A percentile compares a stretch with the other conserved stretches of the same genome.
These are phyloP conservation scores for Nephelium lappaceum DNA, from an alignment of 345 rosid genomes.

Conservation along the genomic window DNA sequence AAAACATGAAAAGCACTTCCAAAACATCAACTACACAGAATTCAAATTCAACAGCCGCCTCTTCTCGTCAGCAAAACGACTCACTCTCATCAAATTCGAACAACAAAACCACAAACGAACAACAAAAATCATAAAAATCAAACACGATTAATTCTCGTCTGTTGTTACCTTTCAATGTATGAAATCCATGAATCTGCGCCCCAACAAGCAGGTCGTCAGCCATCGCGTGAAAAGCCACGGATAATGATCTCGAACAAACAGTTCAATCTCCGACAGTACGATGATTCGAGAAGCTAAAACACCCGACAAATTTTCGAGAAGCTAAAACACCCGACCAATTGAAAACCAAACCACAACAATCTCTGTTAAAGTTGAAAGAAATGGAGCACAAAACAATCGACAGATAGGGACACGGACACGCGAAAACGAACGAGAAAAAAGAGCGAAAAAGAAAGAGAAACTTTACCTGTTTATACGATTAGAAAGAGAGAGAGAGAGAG, in stretches of 20 bases:
- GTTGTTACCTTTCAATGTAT: constrained; percentile 58
- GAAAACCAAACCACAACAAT: background rate
- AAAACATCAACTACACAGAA: background rate
- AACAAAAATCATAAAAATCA: background rate
- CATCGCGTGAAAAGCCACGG: constrained; percentile 34
- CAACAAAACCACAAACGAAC: background rate
- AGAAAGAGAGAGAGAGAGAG: background rate
- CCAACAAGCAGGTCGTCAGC: constrained; percentile 55
- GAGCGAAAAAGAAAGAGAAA: background rate
- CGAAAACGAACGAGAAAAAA: background rate
- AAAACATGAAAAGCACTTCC: background rate
- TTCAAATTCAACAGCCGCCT: background rate
- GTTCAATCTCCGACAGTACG: background rate
- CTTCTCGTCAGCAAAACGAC: background rate
- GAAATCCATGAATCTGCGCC: constrained; percentile 94
- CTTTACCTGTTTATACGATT: background rate
- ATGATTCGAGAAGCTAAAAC: background rate
- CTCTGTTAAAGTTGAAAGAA: background rate
- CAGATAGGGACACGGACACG: background rate
- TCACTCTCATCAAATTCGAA: background rate
- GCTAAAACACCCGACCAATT: background rate
- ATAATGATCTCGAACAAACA: background rate
- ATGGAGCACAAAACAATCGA: background rate
- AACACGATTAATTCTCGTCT: background rate
- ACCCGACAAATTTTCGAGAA: background rate